Base-by-base conservation (phyloP, 2,329 filamentous ascomycete species). In the Cladophialophora carrionii region DNA sequence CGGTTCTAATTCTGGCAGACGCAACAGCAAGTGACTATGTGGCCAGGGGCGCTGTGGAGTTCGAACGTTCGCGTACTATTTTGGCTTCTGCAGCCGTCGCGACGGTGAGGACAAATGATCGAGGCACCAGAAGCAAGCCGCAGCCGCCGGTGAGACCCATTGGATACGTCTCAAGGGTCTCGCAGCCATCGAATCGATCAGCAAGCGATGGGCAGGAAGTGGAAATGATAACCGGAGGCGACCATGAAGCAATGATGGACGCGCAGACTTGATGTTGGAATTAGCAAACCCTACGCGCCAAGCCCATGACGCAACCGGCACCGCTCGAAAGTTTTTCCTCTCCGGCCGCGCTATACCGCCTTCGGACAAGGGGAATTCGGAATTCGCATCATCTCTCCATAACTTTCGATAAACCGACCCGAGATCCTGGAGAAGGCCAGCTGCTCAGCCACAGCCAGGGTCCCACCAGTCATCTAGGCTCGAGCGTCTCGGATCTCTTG, bases 211-310 rank as follows among this genome's bases (percentile, higher is more conserved):
- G 6, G 29, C 54, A 31, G 53, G 46, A 55, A 43, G 8, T 43
- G 37, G 37, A n/a, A 43, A 43, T 43, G 37, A 43, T 43, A 43
- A 20, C 37, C 37, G 14, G 17, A 6, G 6, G 37, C n/a, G 37
- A 17, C 37, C 37, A 43, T 6, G 43, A 59, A 37, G 48, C 31
- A 49, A 52, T 56, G 51, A 56, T 51, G 46, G 37, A 6, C 52
- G 24, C 6, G 56, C 26, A 60, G 43, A 64, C 41, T 32, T 68
- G 63, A 68, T 57, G 66, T 68, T 65, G 63, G 66, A 65, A 65
- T 57, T 65, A 65, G 37, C 37, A 58, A 60, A 37, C 52, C 41
- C 26, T 31, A 29, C 9, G 22, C 48, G 62, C 57, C 57, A 63
- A 59, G 60, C 56, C 49, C 8, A 43, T 66, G 59, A 64, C 63